A percentile compares a stretch with the other conserved stretches of the same genome.
phyloP scores from a whole-genome alignment of 257 asterid species.

The Nemophila menziesii region DNA sequence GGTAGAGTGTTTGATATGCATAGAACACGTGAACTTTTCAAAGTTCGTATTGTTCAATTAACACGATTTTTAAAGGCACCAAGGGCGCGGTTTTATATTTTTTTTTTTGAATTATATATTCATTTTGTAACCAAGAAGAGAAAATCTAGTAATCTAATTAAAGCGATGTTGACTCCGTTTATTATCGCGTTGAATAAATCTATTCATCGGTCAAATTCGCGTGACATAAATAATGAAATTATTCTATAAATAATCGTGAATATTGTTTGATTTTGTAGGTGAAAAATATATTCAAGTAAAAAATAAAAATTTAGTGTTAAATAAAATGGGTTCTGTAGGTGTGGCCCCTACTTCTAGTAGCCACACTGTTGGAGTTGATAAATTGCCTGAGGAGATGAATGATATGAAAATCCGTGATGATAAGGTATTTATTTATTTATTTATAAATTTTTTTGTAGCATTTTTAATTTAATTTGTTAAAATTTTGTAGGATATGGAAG shows the following conservation, averaged over 20 bases:
- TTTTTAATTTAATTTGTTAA: background rate
- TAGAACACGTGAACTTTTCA: background rate
- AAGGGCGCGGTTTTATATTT: no score
- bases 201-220: no score
- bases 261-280: conserved; percentile 27
- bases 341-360: conserved; percentile 27
- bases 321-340: conserved; percentile 63
- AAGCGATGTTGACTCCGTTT: no score
- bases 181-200: no score
- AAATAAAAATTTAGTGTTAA: conserved; percentile 20
- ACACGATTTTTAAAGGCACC: no score
- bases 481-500: conserved; percentile 1
- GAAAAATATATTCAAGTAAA: conserved; percentile 38
- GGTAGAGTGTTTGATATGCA: background rate
- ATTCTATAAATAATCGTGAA: no score
- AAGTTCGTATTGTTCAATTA: background rate
- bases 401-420: conserved; percentile 74
- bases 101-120: no score
- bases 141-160: no score
- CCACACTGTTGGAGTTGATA: conserved; percentile 45
- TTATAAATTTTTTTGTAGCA: background rate
- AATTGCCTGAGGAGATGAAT: conserved; percentile 61
- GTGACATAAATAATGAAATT: background rate
- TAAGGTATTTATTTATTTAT: conserved; percentile 22
- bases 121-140: no score